Conservation (phyloP, 1,139 yeast species). For the Magnusiomyces magnusii region DNA sequence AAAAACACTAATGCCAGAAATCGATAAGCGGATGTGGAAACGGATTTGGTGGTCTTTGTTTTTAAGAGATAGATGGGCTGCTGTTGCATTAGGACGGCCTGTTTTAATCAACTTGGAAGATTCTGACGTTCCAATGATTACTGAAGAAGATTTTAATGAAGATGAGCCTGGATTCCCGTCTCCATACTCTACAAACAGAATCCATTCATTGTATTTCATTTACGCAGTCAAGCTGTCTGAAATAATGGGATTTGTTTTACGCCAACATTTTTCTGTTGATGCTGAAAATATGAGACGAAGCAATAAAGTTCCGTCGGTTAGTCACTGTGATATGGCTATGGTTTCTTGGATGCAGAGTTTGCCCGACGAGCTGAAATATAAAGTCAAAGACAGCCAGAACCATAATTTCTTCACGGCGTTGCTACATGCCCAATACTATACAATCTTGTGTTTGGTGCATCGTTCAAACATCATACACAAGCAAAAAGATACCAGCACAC, state of each 20-base stretch:
- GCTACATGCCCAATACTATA: constrained; percentile 65
- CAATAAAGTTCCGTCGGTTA: constrained; percentile 48
- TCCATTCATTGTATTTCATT: constrained; percentile 51
- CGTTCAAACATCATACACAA: constrained; percentile 55
- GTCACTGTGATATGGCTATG: constrained; percentile 73
- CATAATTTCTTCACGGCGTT: constrained; percentile 55
- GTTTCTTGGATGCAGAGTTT: constrained; percentile 70
- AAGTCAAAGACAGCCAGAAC: constrained; percentile 45
- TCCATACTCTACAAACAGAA: constrained; percentile 42
- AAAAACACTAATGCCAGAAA: constrained; percentile 27
- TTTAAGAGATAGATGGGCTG: constrained; percentile 61
- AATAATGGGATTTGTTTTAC: constrained; percentile 62
- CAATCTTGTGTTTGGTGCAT: constrained; percentile 63
- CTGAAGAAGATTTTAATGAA: constrained; percentile 55
- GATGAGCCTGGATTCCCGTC: constrained; percentile 43
- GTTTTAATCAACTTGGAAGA: constrained; percentile 62
- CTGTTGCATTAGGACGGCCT: constrained; percentile 77
- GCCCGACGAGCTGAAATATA: constrained; percentile 58
- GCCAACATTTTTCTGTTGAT: constrained; percentile 65
- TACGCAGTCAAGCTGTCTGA: constrained; percentile 64
- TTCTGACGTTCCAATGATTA: constrained; percentile 70
- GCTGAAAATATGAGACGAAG: constrained; percentile 48
- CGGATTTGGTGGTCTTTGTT: constrained; percentile 78
- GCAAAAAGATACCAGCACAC: constrained; percentile 40
- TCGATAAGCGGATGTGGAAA: constrained; percentile 56